These are phyloP conservation scores for Calonectria ilicicola DNA, from an alignment of 2,329 filamentous ascomycete genomes.

Conservation along the genomic window DNA sequence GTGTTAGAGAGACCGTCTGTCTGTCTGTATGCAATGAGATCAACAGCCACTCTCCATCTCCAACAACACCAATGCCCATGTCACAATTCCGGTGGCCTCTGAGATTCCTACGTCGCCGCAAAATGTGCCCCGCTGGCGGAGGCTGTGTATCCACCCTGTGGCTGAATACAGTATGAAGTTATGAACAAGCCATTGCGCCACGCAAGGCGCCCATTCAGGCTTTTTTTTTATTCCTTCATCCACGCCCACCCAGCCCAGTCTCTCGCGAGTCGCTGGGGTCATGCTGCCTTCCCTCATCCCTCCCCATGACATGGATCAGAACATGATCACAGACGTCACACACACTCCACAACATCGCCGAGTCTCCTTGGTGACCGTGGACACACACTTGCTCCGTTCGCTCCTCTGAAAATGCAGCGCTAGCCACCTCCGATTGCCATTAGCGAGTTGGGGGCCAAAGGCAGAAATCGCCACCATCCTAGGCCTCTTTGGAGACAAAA, in stretches of 20 bases:
- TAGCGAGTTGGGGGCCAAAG: conserved; percentile 2
- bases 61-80: neutral
- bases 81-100: neutral
- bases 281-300: neutral
- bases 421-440: neutral
- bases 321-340: neutral
- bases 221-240: neutral
- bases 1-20: neutral
- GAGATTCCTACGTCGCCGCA: neutral
- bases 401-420: neutral
- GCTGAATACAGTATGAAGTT: neutral
- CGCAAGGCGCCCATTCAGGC: conserved; percentile 28
- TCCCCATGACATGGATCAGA: neutral
- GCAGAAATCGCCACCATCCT: neutral
- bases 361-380: neutral
- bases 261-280: neutral
- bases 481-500: neutral
- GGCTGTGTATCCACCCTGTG: conserved; percentile 11
- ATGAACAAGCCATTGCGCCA: conserved; percentile 18
- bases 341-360: neutral
- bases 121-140: neutral
- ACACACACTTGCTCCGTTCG: neutral
- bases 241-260: neutral
- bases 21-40: neutral
- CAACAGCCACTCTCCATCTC: neutral